Percentiles rank a stretch among this genome's conserved stretches.
Evolutionary conservation across 805 yeast species (phyloP).

Genomic region (Ogataea methylovora): DNA sequence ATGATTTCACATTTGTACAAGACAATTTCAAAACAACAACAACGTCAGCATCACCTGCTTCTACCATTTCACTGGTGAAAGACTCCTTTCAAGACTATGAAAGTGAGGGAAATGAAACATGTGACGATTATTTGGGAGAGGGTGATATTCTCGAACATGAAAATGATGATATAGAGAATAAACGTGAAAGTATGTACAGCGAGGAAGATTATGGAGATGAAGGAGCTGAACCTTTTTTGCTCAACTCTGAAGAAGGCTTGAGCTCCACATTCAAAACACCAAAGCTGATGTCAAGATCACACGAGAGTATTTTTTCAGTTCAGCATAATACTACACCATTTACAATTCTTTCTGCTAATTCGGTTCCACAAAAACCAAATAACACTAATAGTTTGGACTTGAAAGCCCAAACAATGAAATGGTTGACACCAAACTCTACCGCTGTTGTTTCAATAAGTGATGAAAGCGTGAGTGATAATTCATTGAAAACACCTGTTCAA

Average conservation of each 20-base stretch:
- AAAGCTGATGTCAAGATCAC: constrained; percentile 16
- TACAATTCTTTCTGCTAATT: not conserved
- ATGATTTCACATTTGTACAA: not conserved
- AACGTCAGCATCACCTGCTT: not conserved
- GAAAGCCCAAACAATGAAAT: constrained; percentile 23
- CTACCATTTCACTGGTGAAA: not conserved
- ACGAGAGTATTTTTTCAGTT: constrained; percentile 21
- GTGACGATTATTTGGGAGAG: too few relatives aligned
- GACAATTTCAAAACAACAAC: not conserved
- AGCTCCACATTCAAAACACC: constrained; percentile 1
- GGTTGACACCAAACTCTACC: constrained; percentile 10
- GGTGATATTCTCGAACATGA: too few relatives aligned
- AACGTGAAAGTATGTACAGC: constrained; percentile 5
- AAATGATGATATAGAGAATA: constrained; percentile 1
- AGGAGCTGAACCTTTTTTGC: constrained; percentile 15
- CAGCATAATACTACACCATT: not conserved
- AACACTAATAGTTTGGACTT: constrained; percentile 8
- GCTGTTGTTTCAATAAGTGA: too few relatives aligned
- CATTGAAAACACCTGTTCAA: too few relatives aligned
- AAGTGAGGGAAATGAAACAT: constrained; percentile 1
- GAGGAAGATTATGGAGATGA: constrained; percentile 18
- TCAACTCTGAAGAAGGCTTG: constrained; percentile 1
- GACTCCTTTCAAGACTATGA: not conserved
- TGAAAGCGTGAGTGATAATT: too few relatives aligned
- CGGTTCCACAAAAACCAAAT: not conserved